Evolutionary conservation across 768 basidiomycete genomes (phyloP).

Genomic region (Tylopilus sp.): DNA sequence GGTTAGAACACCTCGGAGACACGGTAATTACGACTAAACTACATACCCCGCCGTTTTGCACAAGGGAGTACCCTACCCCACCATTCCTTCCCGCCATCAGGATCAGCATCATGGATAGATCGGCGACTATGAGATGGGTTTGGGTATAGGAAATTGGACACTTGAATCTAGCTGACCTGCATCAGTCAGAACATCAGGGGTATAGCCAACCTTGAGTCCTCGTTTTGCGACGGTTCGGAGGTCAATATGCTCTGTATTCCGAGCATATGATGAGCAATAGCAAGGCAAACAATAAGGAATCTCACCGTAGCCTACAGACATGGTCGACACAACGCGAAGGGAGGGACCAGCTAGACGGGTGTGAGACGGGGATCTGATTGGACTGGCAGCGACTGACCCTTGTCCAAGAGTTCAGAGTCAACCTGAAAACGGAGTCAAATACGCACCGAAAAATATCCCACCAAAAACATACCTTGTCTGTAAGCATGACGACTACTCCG

Average conservation of each 20-base stretch:
- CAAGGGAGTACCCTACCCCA: constrained; percentile 57
- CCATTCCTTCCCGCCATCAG: constrained; percentile 91
- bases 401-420: constrained; percentile 55
- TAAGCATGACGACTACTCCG: constrained; percentile 62
- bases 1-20: background rate
- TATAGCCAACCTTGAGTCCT: constrained; percentile 78
- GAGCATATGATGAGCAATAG: background rate
- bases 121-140: constrained; percentile 65
- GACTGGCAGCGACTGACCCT: constrained; percentile 27
- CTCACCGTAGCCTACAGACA: constrained; percentile 87
- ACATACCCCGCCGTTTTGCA: constrained; percentile 65
- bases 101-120: constrained; percentile 83
- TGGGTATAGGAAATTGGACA: background rate
- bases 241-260: constrained; percentile 74
- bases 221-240: constrained; percentile 55
- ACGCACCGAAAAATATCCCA: background rate
- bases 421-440: constrained; percentile 42
- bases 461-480: constrained; percentile 58
- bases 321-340: constrained; percentile 84
- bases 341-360: constrained; percentile 58
- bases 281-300: background rate
- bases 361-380: background rate
- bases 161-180: constrained; percentile 51
- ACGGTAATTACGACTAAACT: background rate
- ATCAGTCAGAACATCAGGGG: constrained; percentile 90